These are phyloP conservation scores for Cytospora paraplurivora DNA, from an alignment of 2,329 filamentous ascomycete genomes.

Conservation along the genomic window DNA sequence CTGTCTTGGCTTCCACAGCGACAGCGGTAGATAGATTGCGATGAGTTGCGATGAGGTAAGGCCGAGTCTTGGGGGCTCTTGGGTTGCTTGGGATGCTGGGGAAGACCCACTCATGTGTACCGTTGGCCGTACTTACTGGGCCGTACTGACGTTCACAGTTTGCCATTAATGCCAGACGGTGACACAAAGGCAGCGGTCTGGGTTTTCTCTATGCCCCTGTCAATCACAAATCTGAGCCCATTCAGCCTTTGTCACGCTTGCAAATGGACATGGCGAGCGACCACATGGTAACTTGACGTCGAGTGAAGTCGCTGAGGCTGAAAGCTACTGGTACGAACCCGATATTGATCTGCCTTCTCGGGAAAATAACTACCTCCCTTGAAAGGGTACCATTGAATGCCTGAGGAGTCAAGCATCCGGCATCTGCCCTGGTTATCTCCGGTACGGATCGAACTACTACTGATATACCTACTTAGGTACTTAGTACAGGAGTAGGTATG, in stretches of 20 bases:
- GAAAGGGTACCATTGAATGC: too few species aligned
- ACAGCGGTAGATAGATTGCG: constrained; percentile 10
- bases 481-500: too few species aligned
- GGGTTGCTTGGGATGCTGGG: neutral
- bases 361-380: too few species aligned
- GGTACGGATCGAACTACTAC: too few species aligned
- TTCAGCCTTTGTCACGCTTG: neutral
- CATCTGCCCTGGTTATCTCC: too few species aligned
- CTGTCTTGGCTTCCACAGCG: neutral
- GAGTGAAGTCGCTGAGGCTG: neutral
- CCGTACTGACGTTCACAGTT: too few species aligned
- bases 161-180: too few species aligned
- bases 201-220: neutral
- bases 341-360: too few species aligned
- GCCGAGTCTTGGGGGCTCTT: constrained; percentile 9
- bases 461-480: too few species aligned
- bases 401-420: too few species aligned
- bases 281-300: neutral
- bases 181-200: neutral
- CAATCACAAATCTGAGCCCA: neutral
- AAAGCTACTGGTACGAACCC: neutral
- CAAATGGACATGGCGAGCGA: too few species aligned
- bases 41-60: constrained; percentile 23
- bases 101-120: neutral
- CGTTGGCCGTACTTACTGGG: neutral